phyloP scores from a whole-genome alignment of 345 rosid genomes.

The Lepidium didymum region DNA sequence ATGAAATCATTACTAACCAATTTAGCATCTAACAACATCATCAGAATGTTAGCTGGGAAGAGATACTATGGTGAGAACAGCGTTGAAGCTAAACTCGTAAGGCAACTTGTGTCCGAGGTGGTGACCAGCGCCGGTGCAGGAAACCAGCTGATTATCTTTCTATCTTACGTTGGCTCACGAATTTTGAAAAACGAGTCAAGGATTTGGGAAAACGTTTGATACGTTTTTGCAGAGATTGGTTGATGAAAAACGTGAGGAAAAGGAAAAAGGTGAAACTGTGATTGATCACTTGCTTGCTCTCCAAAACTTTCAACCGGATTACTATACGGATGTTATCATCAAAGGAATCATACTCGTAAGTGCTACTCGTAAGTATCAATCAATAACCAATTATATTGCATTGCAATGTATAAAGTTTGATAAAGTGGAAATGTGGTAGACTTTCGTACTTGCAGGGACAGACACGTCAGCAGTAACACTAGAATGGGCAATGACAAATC shows the following conservation, averaged over 20 bases:
- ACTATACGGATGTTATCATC: conserved; percentile 39
- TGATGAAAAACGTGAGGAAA: conserved; percentile 31
- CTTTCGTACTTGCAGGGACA: conserved; percentile 36
- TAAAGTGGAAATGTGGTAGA: conserved; percentile 12
- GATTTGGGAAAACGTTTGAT: conserved; percentile 26
- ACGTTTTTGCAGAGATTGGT: conserved; percentile 35
- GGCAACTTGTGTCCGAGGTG: conserved; percentile 30
- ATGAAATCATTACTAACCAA: conserved; percentile 30
- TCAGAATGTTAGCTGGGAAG: conserved; percentile 39
- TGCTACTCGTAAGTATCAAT: conserved; percentile 14
- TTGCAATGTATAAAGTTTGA: neutral
- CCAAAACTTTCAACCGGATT: conserved; percentile 41
- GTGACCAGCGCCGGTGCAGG: conserved; percentile 18
- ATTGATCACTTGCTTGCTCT: conserved; percentile 42
- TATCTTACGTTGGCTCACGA: conserved; percentile 32
- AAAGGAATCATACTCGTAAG: conserved; percentile 39
- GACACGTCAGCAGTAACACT: conserved; percentile 45
- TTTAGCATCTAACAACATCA: conserved; percentile 30
- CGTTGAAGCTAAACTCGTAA: conserved; percentile 33
- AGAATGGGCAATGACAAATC: conserved; percentile 50
- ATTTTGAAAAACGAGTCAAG: conserved; percentile 22
- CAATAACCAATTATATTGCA: neutral
- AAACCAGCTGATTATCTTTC: conserved; percentile 40
- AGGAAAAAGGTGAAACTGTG: conserved; percentile 30
- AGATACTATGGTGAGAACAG: conserved; percentile 39